Evolutionary conservation across 1,284 basidiomycete genomes (phyloP).

Genomic region (Gomphus bonarii): DNA sequence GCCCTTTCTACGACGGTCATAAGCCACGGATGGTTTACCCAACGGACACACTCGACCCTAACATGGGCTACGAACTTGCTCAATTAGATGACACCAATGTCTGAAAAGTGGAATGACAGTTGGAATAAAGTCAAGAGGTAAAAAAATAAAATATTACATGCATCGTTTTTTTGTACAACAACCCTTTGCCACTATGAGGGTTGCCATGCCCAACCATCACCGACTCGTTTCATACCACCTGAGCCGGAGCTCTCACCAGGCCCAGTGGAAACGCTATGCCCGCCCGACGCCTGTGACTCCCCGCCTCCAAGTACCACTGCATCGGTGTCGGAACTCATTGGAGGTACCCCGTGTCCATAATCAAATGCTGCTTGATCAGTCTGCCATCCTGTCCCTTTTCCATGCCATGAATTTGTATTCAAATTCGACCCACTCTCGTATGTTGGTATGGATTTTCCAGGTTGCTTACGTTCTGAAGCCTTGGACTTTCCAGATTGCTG

Average conservation of each 20-base stretch:
- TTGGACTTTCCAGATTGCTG: slow-evolving; percentile 8
- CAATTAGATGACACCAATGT: background rate
- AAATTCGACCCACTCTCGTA: slow-evolving; percentile 12
- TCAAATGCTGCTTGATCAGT: slow-evolving; percentile 1
- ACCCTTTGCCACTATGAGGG: background rate
- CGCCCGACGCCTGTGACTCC: slow-evolving; percentile 10
- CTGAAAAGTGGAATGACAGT: background rate
- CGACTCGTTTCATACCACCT: slow-evolving; percentile 52
- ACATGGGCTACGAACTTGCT: background rate
- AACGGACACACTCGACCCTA: background rate
- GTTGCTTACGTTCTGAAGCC: slow-evolving; percentile 3
- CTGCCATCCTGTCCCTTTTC: slow-evolving; percentile 1
- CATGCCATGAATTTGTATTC: slow-evolving; percentile 9
- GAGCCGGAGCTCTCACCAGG: slow-evolving; percentile 26
- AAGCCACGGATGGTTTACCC: slow-evolving; percentile 8
- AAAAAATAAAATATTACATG: background rate
- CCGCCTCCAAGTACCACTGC: slow-evolving; percentile 42
- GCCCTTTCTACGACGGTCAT: slow-evolving; percentile 31
- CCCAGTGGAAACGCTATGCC: slow-evolving; percentile 18
- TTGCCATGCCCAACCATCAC: slow-evolving; percentile 54
- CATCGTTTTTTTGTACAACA: background rate
- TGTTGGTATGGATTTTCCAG: slow-evolving; percentile 11
- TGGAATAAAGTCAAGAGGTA: background rate
- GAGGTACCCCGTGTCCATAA: slow-evolving; percentile 5
- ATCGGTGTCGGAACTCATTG: slow-evolving; percentile 28